Evolutionary conservation across 2,329 filamentous ascomycete species (phyloP).

Genomic region (Pseudogymnoascus sp.): DNA sequence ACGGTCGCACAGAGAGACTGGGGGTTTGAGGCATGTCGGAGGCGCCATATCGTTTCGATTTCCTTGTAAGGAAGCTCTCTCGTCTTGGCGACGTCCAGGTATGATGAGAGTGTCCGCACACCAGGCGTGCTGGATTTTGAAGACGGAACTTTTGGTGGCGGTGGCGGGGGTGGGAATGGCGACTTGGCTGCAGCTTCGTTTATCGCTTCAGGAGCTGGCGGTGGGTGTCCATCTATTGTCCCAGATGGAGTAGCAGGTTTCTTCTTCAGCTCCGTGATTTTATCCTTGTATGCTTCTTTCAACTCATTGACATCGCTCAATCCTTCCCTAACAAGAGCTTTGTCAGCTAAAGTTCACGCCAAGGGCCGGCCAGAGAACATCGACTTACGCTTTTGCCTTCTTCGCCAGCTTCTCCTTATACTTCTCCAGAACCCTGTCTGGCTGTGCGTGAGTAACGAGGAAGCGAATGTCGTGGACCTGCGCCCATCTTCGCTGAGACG

Average conservation of each 20-base stretch:
- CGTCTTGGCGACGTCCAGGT: slow-evolving; percentile 75
- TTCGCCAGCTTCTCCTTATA: slow-evolving; percentile 79
- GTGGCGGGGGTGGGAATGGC: slow-evolving; percentile 27
- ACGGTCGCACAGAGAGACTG: slow-evolving; percentile 80
- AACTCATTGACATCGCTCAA: slow-evolving; percentile 65
- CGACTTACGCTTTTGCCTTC: slow-evolving; percentile 65
- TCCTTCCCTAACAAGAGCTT: slow-evolving; percentile 44
- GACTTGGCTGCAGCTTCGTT: slow-evolving; percentile 30
- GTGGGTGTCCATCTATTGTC: slow-evolving; percentile 28
- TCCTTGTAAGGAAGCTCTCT: slow-evolving; percentile 69
- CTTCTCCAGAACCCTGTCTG: slow-evolving; percentile 68
- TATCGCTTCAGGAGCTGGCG: slow-evolving; percentile 31
- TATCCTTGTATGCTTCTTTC: slow-evolving; percentile 76
- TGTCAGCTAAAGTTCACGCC: slow-evolving; percentile 2
- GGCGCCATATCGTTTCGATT: slow-evolving; percentile 82
- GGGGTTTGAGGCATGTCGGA: slow-evolving; percentile 69
- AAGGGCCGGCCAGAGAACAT: background rate
- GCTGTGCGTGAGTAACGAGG: slow-evolving; percentile 68
- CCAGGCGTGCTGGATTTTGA: slow-evolving; percentile 29
- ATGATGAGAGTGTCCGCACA: slow-evolving; percentile 57
- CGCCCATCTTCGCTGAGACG: slow-evolving; percentile 73
- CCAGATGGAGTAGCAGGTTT: slow-evolving; percentile 52
- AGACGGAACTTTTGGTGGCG: slow-evolving; percentile 32
- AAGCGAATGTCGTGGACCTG: slow-evolving; percentile 90
- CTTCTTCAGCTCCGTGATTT: slow-evolving; percentile 67